A percentile compares a stretch with the other conserved stretches of the same genome.
Conservation (phyloP, 1,139 yeast species). For the Debaryomyces udenii region DNA sequence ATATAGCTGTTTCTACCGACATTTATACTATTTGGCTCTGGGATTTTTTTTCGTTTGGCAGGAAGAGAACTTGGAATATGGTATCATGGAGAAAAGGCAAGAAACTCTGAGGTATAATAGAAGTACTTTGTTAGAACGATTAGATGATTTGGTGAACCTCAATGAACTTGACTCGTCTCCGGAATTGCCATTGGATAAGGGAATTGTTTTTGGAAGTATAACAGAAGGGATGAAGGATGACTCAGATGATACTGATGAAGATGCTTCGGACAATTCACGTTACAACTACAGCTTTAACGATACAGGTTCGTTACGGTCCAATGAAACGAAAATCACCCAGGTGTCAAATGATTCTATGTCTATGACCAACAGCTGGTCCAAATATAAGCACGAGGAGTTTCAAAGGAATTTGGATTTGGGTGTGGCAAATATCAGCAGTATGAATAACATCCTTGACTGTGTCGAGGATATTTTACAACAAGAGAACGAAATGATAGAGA, state of each 20-base stretch:
- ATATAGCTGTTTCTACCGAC: too few relatives aligned
- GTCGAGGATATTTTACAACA: constrained; percentile 15
- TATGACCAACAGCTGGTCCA: background rate
- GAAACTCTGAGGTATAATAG: background rate
- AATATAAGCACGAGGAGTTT: constrained; percentile 7
- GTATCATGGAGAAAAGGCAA: background rate
- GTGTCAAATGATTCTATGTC: background rate
- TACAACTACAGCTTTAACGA: constrained; percentile 2
- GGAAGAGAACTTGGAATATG: too few relatives aligned
- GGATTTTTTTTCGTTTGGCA: too few relatives aligned
- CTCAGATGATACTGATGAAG: constrained; percentile 5
- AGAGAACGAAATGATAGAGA: constrained; percentile 10
- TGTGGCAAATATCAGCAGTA: constrained; percentile 8
- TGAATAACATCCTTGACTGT: constrained; percentile 15
- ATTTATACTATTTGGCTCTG: too few relatives aligned
- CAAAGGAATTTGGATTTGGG: constrained; percentile 6
- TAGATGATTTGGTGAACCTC: constrained; percentile 4
- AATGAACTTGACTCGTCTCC: constrained; percentile 1
- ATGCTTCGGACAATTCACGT: constrained; percentile 6
- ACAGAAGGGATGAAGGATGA: background rate
- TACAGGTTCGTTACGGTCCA: constrained; percentile 3
- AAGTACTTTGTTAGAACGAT: constrained; percentile 2
- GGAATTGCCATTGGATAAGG: background rate
- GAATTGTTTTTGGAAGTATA: background rate
- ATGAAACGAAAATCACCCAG: constrained; percentile 4